A percentile compares a stretch with the other conserved stretches of the same genome.
Evolutionary conservation across 768 basidiomycete species (phyloP).

Genomic region (Pleurotus salmoneostramineus): DNA sequence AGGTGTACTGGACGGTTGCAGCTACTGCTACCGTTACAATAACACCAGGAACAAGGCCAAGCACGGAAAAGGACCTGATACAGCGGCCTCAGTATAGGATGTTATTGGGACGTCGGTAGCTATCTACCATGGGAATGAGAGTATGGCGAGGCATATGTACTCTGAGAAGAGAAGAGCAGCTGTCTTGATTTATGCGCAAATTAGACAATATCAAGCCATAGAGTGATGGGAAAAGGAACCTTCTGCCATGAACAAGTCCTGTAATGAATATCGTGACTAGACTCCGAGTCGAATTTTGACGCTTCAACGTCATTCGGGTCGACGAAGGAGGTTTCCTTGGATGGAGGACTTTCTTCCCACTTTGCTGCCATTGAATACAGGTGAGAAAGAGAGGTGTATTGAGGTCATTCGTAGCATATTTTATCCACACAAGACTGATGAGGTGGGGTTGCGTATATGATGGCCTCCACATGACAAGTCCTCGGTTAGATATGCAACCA

Average conservation of each 20-base stretch:
- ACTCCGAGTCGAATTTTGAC: background rate
- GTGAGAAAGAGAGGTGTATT: background rate
- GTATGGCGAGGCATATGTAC: conserved; percentile 40
- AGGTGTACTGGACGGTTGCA: conserved; percentile 38
- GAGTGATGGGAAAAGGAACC: conserved; percentile 18
- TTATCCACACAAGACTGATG: background rate
- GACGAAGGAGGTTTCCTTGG: background rate
- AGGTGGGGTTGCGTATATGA: background rate
- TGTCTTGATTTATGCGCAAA: conserved; percentile 23
- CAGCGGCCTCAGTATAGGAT: background rate
- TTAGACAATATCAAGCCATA: background rate
- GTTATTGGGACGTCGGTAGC: background rate
- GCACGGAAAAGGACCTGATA: conserved; percentile 37
- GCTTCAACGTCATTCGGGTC: background rate
- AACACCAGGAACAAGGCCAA: conserved; percentile 39
- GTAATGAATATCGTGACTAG: conserved; percentile 11
- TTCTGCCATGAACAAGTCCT: conserved; percentile 46
- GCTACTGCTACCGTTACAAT: conserved; percentile 37
- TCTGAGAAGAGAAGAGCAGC: conserved; percentile 41
- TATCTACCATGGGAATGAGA: conserved; percentile 31
- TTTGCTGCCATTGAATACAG: background rate
- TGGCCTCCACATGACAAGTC: background rate
- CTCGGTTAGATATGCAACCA: background rate
- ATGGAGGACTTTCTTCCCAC: background rate
- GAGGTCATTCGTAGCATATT: background rate